Evolutionary conservation across 768 basidiomycete genomes (phyloP).

Genomic region (Rhodotorula diobovata): DNA sequence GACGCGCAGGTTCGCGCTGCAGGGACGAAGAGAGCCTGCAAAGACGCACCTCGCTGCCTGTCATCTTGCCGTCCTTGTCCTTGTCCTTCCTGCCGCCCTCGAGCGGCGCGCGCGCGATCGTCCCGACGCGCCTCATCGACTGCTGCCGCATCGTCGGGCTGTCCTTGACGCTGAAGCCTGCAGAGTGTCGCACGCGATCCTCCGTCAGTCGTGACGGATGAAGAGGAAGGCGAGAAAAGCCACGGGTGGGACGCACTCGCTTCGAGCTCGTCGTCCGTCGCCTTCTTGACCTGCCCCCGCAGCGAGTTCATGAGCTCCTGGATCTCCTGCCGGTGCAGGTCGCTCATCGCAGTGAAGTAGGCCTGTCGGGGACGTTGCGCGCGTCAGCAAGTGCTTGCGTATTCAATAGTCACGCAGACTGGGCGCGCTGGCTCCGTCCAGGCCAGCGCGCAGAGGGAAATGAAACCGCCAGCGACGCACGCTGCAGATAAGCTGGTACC

Average conservation of each 20-base stretch:
- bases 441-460: not conserved
- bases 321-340: constrained; percentile 75
- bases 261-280: constrained; percentile 67
- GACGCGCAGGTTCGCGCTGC: not conserved
- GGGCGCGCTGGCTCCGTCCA: not conserved
- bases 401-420: too few species aligned
- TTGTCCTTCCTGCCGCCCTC: constrained; percentile 43
- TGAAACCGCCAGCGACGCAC: constrained; percentile 53
- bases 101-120: constrained; percentile 71
- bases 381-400: not conserved
- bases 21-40: not conserved
- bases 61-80: constrained; percentile 56
- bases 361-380: constrained; percentile 58
- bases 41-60: constrained; percentile 64
- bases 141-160: constrained; percentile 36
- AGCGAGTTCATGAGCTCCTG: constrained; percentile 64
- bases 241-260: constrained; percentile 54
- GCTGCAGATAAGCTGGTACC: constrained; percentile 84
- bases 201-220: not conserved
- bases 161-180: constrained; percentile 23
- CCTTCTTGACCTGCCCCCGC: constrained; percentile 60
- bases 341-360: constrained; percentile 82
- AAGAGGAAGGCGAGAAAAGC: not conserved
- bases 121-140: constrained; percentile 73
- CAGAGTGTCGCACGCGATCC: not conserved